A percentile compares a stretch with the other conserved stretches of the same genome.
Conservation (phyloP, 768 basidiomycete species). For the Podaxis sp. region DNA sequence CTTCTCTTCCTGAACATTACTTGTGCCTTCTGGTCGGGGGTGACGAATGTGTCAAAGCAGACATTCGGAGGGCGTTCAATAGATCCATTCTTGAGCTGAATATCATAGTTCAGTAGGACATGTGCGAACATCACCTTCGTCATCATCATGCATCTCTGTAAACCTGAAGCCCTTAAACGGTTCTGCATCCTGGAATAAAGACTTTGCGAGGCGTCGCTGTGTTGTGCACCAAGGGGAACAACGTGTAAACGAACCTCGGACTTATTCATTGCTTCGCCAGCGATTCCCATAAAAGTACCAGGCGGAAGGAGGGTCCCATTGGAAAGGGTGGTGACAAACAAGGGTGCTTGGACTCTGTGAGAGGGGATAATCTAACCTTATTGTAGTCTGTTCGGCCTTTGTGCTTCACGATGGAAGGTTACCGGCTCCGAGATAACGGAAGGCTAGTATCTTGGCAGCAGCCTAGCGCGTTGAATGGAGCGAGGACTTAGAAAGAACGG, state of each 20-base stretch:
- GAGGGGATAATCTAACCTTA: too few relatives aligned
- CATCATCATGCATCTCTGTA: slow-evolving; percentile 18
- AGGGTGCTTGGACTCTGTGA: too few relatives aligned
- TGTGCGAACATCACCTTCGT: slow-evolving; percentile 27
- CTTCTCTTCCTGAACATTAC: slow-evolving; percentile 2
- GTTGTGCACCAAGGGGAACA: background rate
- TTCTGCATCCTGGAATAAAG: slow-evolving; percentile 23
- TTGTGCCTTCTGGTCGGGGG: slow-evolving; percentile 1
- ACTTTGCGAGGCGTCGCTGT: background rate
- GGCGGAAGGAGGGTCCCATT: slow-evolving; percentile 34
- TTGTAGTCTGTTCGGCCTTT: too few relatives aligned
- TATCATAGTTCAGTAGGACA: slow-evolving; percentile 33
- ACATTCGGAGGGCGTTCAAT: background rate
- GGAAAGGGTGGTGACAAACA: slow-evolving; percentile 25
- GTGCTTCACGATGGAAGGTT: too few relatives aligned
- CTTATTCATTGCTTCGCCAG: slow-evolving; percentile 19
- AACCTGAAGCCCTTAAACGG: slow-evolving; percentile 36
- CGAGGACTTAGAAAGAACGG: too few relatives aligned
- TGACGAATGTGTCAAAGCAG: background rate
- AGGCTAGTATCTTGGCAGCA: too few relatives aligned
- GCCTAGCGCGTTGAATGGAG: too few relatives aligned
- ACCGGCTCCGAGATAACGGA: too few relatives aligned
- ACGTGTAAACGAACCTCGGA: slow-evolving; percentile 4
- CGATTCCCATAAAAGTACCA: slow-evolving; percentile 26
- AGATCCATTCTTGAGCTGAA: slow-evolving; percentile 18